Conservation (phyloP, 345 rosid species). For the Lepidium africanum region DNA sequence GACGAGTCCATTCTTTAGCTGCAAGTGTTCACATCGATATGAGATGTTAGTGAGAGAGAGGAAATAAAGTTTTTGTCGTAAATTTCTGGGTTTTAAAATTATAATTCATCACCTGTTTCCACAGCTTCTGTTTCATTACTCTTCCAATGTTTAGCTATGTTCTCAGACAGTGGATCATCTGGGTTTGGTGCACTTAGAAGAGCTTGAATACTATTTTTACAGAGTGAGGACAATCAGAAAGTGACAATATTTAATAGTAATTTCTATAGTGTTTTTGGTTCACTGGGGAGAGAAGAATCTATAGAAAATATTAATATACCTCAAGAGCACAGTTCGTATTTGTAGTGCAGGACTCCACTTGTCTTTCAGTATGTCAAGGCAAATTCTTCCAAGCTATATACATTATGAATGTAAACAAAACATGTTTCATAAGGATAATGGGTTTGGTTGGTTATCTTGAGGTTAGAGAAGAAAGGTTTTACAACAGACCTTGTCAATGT, state of each 20-base stretch:
- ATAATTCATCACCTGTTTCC: slow-evolving; percentile 24
- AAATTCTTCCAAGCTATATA: slow-evolving; percentile 88
- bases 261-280: neutral
- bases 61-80: neutral
- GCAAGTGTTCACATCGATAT: slow-evolving; percentile 30
- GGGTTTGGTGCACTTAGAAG: slow-evolving; percentile 98
- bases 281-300: neutral
- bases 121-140: slow-evolving; percentile 53
- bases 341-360: slow-evolving; percentile 99
- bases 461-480: neutral
- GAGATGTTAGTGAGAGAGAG: neutral
- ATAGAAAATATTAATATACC: slow-evolving; percentile 38
- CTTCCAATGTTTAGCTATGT: slow-evolving; percentile 99
- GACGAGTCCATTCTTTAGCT: slow-evolving; percentile 98
- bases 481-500: slow-evolving; percentile 81
- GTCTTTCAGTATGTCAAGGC: slow-evolving; percentile 98
- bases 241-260: neutral
- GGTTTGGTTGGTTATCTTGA: neutral
- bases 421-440: neutral
- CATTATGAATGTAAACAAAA: neutral
- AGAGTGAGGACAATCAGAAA: neutral
- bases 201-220: slow-evolving; percentile 60
- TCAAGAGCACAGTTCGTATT: slow-evolving; percentile 91
- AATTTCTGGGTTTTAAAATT: neutral
- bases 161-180: slow-evolving; percentile 96